Evolutionary conservation across 148 eudicot genomes (phyloP).

Genomic region (Tetragonia tetragonoides): DNA sequence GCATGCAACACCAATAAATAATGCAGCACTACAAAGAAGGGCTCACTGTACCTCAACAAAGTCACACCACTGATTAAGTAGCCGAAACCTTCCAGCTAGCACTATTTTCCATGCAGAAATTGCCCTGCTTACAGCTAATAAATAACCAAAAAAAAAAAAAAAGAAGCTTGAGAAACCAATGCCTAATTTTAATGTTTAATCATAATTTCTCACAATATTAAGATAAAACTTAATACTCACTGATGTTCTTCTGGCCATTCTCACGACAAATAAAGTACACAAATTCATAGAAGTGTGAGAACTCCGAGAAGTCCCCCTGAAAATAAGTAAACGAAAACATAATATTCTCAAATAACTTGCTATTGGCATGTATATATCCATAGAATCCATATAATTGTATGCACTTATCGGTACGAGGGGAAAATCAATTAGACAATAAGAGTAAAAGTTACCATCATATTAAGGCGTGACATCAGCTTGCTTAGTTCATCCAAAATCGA

Average conservation of each 20-base stretch:
- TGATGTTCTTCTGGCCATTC: constrained; percentile 80
- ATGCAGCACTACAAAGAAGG: neutral
- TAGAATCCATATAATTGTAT: neutral
- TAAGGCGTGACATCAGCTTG: constrained; percentile 63
- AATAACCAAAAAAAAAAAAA: constrained; percentile 2
- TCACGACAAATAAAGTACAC: constrained; percentile 83
- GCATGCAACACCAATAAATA: neutral
- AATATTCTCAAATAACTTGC: neutral
- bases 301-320: constrained; percentile 73
- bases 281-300: constrained; percentile 79
- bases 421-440: neutral
- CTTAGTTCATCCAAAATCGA: constrained; percentile 55
- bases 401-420: neutral
- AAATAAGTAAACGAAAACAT: constrained; percentile 8
- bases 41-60: constrained; percentile 67
- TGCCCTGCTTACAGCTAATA: constrained; percentile 77
- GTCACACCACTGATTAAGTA: constrained; percentile 85
- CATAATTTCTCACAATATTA: neutral
- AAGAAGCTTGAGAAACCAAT: constrained; percentile 13
- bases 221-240: constrained; percentile 42
- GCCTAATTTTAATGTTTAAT: neutral
- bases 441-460: constrained; percentile 48
- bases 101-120: constrained; percentile 73
- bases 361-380: neutral
- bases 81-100: constrained; percentile 83